Conservation (phyloP, 257 asterid species). For the Solanum tacnaense region DNA sequence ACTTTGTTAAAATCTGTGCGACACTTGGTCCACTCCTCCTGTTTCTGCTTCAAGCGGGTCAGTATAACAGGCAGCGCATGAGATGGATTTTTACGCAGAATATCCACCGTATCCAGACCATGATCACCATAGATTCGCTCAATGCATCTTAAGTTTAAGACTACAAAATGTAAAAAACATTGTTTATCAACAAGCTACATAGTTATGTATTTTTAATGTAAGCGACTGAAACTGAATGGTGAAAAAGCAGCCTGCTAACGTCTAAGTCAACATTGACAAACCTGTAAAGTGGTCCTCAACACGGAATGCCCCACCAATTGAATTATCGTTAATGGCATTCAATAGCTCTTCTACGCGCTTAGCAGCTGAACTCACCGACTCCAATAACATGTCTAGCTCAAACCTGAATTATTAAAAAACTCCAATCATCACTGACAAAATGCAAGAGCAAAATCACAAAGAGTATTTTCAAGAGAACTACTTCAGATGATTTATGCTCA, state of each 20-base stretch:
- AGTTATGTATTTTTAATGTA: neutral
- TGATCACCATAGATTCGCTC: slow-evolving; percentile 98
- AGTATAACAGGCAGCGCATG: slow-evolving; percentile 72
- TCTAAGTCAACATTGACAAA: slow-evolving; percentile 14
- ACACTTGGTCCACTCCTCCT: slow-evolving; percentile 92
- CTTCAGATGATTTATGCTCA: neutral
- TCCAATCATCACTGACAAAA: neutral
- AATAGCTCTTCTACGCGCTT: slow-evolving; percentile 79
- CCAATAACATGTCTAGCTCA: slow-evolving; percentile 96
- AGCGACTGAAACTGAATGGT: neutral
- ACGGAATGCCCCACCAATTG: slow-evolving; percentile 48
- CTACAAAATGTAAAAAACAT: slow-evolving; percentile 28
- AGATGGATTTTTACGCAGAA: slow-evolving; percentile 77
- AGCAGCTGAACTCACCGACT: slow-evolving; percentile 72
- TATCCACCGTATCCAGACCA: slow-evolving; percentile 93
- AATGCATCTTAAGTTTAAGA: slow-evolving; percentile 80
- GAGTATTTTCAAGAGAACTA: neutral
- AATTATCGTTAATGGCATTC: slow-evolving; percentile 45
- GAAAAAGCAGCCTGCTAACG: neutral
- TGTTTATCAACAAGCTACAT: neutral
- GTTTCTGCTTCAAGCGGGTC: slow-evolving; percentile 94
- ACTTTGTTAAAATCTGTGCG: slow-evolving; percentile 89
- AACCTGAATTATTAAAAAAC: slow-evolving; percentile 43
- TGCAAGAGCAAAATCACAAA: neutral
- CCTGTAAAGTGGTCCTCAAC: slow-evolving; percentile 89